These are phyloP conservation scores for Gastrodia elata DNA, from an alignment of 106 monocot species.

Conservation along the genomic window DNA sequence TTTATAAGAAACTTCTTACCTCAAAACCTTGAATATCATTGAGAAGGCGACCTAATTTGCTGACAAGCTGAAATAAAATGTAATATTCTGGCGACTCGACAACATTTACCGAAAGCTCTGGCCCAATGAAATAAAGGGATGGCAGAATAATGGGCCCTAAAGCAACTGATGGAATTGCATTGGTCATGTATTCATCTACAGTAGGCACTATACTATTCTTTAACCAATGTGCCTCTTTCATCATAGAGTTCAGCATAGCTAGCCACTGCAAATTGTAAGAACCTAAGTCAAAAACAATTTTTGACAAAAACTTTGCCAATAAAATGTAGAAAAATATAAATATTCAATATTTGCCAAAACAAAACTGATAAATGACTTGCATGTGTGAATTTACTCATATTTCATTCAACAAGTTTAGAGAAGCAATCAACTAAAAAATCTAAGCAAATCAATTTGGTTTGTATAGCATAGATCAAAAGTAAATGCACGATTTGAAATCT, in stretches of 20 bases:
- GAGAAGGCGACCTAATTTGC: constrained; percentile 74
- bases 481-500: constrained; percentile 13
- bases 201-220: constrained; percentile 46
- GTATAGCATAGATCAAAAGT: neutral
- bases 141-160: constrained; percentile 80
- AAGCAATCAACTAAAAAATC: neutral
- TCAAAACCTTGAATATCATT: constrained; percentile 78
- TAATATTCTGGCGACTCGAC: constrained; percentile 40
- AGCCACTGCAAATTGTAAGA: constrained; percentile 52
- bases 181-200: constrained; percentile 62
- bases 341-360: neutral
- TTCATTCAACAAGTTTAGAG: neutral
- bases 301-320: neutral
- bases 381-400: neutral
- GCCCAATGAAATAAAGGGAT: constrained; percentile 68
- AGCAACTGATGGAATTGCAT: constrained; percentile 82
- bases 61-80: constrained; percentile 53
- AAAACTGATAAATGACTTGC: neutral
- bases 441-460: neutral
- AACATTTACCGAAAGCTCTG: constrained; percentile 41
- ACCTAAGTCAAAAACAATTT: neutral
- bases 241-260: constrained; percentile 60
- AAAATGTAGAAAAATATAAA: neutral
- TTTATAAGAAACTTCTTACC: constrained; percentile 24
- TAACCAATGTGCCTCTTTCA: constrained; percentile 69